Evolutionary conservation across 139 green algal species (phyloP).

Genomic region (Closterium sp.): DNA sequence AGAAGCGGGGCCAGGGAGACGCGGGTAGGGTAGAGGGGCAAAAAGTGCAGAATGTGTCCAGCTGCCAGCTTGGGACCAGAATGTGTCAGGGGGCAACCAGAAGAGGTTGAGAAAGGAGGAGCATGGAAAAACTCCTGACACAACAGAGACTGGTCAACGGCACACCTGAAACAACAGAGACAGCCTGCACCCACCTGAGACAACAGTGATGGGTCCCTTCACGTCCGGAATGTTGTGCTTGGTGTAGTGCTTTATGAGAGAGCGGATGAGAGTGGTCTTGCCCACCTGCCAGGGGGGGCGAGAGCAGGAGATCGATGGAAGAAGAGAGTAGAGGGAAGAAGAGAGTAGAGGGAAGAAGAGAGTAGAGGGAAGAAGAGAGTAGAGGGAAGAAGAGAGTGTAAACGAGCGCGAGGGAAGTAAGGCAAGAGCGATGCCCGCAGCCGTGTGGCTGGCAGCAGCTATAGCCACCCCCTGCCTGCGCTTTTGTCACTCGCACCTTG

Average conservation of each 20-base stretch:
- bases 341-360: too few relatives aligned
- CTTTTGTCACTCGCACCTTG: too few relatives aligned
- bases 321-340: not conserved
- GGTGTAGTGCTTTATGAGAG: conserved; percentile 95
- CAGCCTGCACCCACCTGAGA: conserved; percentile 57
- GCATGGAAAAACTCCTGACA: too few relatives aligned
- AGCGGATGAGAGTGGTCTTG: conserved; percentile 91
- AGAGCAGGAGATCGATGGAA: not conserved
- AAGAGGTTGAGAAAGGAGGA: not conserved
- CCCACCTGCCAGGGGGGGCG: conserved; percentile 53
- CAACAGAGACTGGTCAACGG: too few relatives aligned
- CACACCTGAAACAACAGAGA: not conserved
- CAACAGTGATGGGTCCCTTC: conserved; percentile 89
- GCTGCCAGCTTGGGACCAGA: too few relatives aligned
- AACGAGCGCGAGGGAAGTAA: not conserved
- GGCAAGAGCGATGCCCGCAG: too few relatives aligned
- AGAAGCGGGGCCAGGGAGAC: too few relatives aligned
- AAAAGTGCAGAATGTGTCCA: too few relatives aligned
- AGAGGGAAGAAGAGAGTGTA: not conserved
- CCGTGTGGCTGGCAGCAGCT: too few relatives aligned
- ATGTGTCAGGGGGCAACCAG: too few relatives aligned
- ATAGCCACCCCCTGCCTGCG: too few relatives aligned
- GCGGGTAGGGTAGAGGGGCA: too few relatives aligned
- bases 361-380: not conserved
- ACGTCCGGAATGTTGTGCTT: conserved; percentile 82